Evolutionary conservation across 345 rosid species (phyloP).

Genomic region (Dimocarpus longan): DNA sequence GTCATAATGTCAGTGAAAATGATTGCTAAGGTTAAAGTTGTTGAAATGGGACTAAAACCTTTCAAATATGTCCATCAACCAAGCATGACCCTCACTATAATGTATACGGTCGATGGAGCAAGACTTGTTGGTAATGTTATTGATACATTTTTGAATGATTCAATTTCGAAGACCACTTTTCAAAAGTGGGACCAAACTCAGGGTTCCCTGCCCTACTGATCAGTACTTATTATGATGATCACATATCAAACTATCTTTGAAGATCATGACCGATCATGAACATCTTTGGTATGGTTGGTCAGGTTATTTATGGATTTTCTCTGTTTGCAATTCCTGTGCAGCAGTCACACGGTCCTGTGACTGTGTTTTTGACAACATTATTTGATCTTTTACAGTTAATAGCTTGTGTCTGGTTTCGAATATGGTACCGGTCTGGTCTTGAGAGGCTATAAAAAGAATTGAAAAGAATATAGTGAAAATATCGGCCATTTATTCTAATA

Average conservation of each 20-base stretch:
- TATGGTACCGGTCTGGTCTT: not conserved
- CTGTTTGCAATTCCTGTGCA: slow-evolving; percentile 1
- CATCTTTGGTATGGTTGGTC: not conserved
- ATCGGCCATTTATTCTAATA: no score
- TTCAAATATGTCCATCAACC: no score
- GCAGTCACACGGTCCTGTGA: not conserved
- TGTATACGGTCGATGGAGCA: not conserved
- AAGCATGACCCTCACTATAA: no score
- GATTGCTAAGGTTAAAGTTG: no score
- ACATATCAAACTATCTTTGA: not conserved
- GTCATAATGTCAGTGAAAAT: no score
- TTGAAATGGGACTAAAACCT: no score
- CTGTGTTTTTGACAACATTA: not conserved
- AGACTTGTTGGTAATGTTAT: not conserved
- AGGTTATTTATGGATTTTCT: not conserved
- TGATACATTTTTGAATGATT: not conserved
- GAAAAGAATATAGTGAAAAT: not conserved
- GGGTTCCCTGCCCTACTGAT: not conserved
- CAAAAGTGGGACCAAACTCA: slow-evolving; percentile 1
- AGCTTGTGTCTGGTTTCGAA: slow-evolving; percentile 12
- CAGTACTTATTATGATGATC: not conserved
- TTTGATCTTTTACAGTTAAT: not conserved
- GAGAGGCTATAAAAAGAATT: not conserved
- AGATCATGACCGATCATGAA: not conserved
- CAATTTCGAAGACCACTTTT: not conserved